Conservation (phyloP, 164 flowering plant species). For the Umbilicus rupestris region DNA sequence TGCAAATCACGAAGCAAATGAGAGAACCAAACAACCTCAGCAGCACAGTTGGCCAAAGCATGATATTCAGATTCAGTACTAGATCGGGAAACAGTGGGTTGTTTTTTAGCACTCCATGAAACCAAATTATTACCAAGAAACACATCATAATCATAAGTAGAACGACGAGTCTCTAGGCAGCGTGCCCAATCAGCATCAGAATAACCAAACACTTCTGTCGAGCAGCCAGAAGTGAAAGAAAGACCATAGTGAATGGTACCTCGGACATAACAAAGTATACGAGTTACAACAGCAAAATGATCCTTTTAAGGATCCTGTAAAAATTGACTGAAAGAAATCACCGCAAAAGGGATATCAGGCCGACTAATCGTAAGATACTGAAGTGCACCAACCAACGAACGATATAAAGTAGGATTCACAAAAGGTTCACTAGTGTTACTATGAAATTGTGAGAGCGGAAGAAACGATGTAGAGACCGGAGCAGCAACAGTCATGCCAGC, state of each 20-base stretch:
- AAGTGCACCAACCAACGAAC: constrained; percentile 1
- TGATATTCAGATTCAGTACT: constrained; percentile 8
- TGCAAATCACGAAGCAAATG: background rate
- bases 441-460: no score
- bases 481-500: no score
- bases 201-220: background rate
- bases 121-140: background rate
- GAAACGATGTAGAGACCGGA: no score
- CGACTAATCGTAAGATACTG: no score
- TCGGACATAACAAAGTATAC: background rate
- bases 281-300: background rate
- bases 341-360: no score
- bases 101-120: constrained; percentile 5
- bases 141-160: background rate
- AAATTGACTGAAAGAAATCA: background rate
- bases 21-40: constrained; percentile 5
- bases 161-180: background rate
- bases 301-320: background rate
- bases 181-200: constrained; percentile 7
- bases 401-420: background rate
- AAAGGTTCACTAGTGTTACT: no score
- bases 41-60: background rate
- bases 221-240: no score
- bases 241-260: background rate
- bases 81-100: background rate